Conservation (phyloP, 2,329 filamentous ascomycete species). For the Curvularia hawaiiensis region DNA sequence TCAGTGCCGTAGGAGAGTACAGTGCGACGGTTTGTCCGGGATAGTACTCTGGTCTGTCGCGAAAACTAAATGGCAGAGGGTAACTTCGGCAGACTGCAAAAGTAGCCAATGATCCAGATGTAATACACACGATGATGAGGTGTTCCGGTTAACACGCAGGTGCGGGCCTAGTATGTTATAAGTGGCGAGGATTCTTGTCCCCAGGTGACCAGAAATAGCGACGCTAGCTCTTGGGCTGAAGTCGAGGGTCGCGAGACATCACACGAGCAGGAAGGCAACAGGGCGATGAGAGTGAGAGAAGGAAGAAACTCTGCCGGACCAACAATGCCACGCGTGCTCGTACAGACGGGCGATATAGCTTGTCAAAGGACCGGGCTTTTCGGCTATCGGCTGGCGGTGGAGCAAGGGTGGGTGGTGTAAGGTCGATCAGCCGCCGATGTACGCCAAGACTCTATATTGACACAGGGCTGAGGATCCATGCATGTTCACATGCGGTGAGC, state of each 20-base stretch:
- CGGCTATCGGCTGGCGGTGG: constrained; percentile 10
- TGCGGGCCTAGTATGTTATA: background rate
- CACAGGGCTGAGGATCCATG: background rate
- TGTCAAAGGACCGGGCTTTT: background rate
- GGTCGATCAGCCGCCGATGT: constrained; percentile 20
- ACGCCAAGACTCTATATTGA: constrained; percentile 16
- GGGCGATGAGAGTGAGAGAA: background rate
- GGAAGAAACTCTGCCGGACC: background rate
- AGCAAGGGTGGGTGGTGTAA: constrained; percentile 15
- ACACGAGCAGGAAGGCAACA: constrained; percentile 5
- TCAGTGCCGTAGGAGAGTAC: background rate
- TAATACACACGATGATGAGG: background rate
- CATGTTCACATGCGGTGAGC: background rate
- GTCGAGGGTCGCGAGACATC: background rate
- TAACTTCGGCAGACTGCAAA: background rate
- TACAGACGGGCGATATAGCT: background rate
- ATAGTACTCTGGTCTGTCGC: background rate
- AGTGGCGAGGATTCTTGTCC: background rate
- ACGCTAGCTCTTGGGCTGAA: constrained; percentile 16
- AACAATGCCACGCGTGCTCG: background rate
- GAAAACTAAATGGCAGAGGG: background rate
- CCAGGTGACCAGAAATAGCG: constrained; percentile 17
- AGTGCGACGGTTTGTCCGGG: background rate
- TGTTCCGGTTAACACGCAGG: background rate
- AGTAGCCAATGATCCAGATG: background rate